These are phyloP conservation scores for Boletus vermiculosoides DNA, from an alignment of 768 basidiomycete species.

Conservation along the genomic window DNA sequence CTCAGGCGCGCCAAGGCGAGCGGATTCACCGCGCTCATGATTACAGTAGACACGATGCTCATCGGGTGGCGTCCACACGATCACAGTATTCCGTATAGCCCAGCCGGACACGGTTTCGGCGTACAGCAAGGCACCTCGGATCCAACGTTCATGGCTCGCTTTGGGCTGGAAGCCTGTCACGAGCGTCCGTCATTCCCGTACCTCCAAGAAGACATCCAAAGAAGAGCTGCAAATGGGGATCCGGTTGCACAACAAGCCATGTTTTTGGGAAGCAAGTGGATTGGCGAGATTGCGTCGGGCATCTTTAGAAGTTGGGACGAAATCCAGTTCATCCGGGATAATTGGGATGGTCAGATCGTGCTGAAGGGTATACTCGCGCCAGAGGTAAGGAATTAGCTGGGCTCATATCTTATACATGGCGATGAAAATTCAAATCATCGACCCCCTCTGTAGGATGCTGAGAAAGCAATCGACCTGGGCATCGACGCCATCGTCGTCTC, in stretches of 20 bases:
- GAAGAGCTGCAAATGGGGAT: slow-evolving; percentile 31
- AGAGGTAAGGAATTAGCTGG: slow-evolving; percentile 1
- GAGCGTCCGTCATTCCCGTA: slow-evolving; percentile 37
- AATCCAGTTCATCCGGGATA: slow-evolving; percentile 40
- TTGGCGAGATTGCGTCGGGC: slow-evolving; percentile 39
- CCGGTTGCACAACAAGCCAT: slow-evolving; percentile 26
- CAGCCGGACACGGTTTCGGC: slow-evolving; percentile 38
- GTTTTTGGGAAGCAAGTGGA: slow-evolving; percentile 39
- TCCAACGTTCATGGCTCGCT: slow-evolving; percentile 45
- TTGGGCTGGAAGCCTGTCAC: slow-evolving; percentile 30
- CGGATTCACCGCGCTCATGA: slow-evolving; percentile 43
- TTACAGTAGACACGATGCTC: slow-evolving; percentile 45
- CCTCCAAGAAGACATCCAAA: slow-evolving; percentile 28
- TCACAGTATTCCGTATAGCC: slow-evolving; percentile 39
- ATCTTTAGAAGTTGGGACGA: slow-evolving; percentile 46
- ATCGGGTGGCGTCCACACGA: slow-evolving; percentile 48
- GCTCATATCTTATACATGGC: background rate
- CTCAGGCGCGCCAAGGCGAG: slow-evolving; percentile 42
- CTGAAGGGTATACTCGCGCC: slow-evolving; percentile 44
- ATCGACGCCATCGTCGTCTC: slow-evolving; percentile 77
- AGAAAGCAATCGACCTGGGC: slow-evolving; percentile 61
- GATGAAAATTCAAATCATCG: background rate
- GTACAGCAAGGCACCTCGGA: slow-evolving; percentile 43
- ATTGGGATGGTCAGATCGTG: slow-evolving; percentile 50
- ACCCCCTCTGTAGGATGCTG: slow-evolving; percentile 34